Conservation (phyloP, 139 green algal genomes). For the Chlamydomonas incerta region DNA sequence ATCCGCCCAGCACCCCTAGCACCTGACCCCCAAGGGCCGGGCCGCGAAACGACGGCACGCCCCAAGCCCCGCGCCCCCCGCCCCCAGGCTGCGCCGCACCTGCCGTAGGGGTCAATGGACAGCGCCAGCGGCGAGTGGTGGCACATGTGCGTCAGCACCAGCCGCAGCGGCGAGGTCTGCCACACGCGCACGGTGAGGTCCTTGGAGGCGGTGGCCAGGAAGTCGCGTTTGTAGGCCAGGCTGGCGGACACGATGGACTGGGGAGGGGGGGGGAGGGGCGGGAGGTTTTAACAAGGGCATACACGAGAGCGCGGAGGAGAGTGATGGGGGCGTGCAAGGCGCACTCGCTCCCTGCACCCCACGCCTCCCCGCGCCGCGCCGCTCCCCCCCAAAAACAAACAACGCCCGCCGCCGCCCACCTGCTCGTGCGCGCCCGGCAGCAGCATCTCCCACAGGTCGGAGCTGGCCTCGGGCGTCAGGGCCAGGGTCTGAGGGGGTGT, state of each 20-base stretch:
- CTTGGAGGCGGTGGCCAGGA: slow-evolving; percentile 44
- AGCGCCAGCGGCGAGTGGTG: slow-evolving; percentile 49
- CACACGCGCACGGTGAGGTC: slow-evolving; percentile 54
- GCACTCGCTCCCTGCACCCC: too few species aligned
- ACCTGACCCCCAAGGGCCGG: too few species aligned
- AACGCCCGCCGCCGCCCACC: background rate
- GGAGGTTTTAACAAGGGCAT: too few species aligned
- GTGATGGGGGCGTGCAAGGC: too few species aligned
- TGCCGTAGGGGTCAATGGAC: slow-evolving; percentile 45
- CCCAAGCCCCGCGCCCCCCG: background rate
- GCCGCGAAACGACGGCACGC: too few species aligned
- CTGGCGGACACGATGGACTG: too few species aligned
- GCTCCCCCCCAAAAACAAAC: too few species aligned
- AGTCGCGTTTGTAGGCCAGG: slow-evolving; percentile 40
- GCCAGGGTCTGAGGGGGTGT: slow-evolving; percentile 3
- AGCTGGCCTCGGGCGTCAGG: background rate
- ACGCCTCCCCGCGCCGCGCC: too few species aligned
- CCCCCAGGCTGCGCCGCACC: background rate
- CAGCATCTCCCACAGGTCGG: slow-evolving; percentile 47
- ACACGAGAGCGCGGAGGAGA: too few species aligned
- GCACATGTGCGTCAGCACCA: slow-evolving; percentile 49
- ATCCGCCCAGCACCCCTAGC: too few species aligned
- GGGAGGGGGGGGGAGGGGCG: too few species aligned
- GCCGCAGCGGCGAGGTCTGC: slow-evolving; percentile 36
- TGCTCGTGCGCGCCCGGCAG: slow-evolving; percentile 30